These are phyloP conservation scores for Emergomyces orientalis DNA, from an alignment of 2,329 filamentous ascomycete species.

Conservation along the genomic window DNA sequence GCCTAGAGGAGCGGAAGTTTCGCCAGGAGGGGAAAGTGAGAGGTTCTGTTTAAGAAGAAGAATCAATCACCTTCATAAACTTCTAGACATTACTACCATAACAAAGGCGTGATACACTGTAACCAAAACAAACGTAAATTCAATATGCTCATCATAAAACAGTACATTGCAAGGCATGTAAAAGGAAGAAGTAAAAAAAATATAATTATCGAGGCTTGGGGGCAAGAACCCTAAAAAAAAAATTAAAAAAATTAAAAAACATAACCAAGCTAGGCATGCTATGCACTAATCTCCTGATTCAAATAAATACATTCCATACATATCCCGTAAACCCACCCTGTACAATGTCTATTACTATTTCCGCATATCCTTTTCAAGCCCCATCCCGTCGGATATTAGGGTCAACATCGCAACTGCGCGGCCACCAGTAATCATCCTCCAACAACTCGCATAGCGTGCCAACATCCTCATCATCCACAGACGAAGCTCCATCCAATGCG, in stretches of 20 bases:
- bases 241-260: too few species aligned
- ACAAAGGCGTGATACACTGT: neutral
- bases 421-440: constrained; percentile 17
- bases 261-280: neutral
- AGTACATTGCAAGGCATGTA: neutral
- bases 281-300: neutral
- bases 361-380: neutral
- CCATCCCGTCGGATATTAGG: constrained; percentile 9
- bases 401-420: constrained; percentile 11
- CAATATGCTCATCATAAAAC: neutral
- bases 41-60: neutral
- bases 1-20: neutral
- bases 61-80: too few species aligned
- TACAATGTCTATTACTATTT: neutral
- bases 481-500: neutral
- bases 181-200: neutral
- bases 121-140: neutral
- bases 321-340: neutral
- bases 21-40: too few species aligned
- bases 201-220: neutral
- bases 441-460: constrained; percentile 2
- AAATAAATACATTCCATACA: neutral
- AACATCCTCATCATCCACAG: constrained; percentile 7
- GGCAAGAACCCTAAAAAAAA: too few species aligned
- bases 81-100: neutral